phyloP scores from a whole-genome alignment of 495 filamentous ascomycete genomes.

The Aspergillus sclerotiicarbonarius region DNA sequence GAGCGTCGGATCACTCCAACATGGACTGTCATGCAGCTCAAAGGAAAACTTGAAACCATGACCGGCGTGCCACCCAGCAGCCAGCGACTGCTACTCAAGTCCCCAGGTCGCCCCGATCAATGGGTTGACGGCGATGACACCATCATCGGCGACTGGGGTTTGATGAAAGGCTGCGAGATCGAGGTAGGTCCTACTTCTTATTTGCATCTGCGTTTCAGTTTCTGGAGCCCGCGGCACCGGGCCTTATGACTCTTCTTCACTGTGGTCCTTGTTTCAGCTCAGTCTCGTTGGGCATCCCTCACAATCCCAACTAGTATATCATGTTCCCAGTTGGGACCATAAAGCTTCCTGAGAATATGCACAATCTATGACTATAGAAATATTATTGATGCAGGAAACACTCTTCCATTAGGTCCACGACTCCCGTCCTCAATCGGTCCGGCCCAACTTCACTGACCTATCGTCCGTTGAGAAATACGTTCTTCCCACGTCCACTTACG shows the following conservation, averaged over 20 bases:
- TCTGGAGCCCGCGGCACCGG: no score
- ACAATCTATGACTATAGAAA: no score
- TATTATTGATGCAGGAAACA: not conserved
- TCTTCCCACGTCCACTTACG: conserved; percentile 79
- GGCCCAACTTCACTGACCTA: conserved; percentile 73
- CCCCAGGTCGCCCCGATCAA: conserved; percentile 34
- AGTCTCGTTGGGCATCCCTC: no score
- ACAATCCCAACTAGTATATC: no score
- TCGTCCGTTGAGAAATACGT: conserved; percentile 82
- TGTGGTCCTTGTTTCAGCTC: no score
- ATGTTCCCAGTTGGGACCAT: no score
- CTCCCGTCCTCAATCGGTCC: conserved; percentile 66
- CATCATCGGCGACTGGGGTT: conserved; percentile 37
- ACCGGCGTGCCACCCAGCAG: conserved; percentile 83
- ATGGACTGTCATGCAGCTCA: conserved; percentile 86
- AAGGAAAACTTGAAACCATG: conserved; percentile 86
- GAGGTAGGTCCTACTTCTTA: conserved; percentile 30
- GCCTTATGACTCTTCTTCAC: no score
- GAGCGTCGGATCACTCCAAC: conserved; percentile 90
- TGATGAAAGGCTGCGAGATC: conserved; percentile 44
- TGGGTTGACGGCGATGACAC: conserved; percentile 40
- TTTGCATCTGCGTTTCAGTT: not conserved
- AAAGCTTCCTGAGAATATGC: no score
- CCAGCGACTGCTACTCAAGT: conserved; percentile 61
- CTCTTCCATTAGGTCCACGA: conserved; percentile 64